Percentiles rank a stretch among this genome's conserved stretches.
phyloP scores from a whole-genome alignment of 2,329 filamentous ascomycete species.

The Calonectria henricotiae region DNA sequence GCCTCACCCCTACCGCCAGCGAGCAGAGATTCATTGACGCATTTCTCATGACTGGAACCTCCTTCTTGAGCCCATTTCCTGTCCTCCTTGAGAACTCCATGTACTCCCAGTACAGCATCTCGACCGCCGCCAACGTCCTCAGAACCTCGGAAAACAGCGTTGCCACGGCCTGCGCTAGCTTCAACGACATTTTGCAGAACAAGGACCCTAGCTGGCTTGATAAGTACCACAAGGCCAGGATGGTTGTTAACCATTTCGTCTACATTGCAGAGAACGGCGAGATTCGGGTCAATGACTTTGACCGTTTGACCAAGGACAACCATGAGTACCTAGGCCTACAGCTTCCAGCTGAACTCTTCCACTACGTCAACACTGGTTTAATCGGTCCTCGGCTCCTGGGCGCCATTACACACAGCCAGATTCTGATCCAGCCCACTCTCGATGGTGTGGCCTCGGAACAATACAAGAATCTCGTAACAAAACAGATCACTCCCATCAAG shows the following conservation, averaged over 20 bases:
- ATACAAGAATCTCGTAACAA: constrained; percentile 85
- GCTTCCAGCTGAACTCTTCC: constrained; percentile 90
- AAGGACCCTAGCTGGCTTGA: constrained; percentile 85
- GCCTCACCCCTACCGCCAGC: constrained; percentile 75
- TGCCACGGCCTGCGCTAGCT: constrained; percentile 81
- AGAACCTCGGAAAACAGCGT: constrained; percentile 79
- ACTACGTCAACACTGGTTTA: constrained; percentile 89
- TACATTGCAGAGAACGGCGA: constrained; percentile 85
- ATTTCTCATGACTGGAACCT: constrained; percentile 86
- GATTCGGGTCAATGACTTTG: constrained; percentile 81
- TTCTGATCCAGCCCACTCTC: constrained; percentile 86
- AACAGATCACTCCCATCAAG: constrained; percentile 81
- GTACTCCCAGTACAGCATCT: constrained; percentile 74
- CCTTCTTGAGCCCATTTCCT: constrained; percentile 85
- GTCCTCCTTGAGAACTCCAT: constrained; percentile 76
- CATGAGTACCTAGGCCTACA: constrained; percentile 93
- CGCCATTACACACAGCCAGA: constrained; percentile 85
- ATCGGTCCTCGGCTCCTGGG: constrained; percentile 85
- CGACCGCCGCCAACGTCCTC: constrained; percentile 85
- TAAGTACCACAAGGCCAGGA: constrained; percentile 87
- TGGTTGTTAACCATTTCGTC: constrained; percentile 90
- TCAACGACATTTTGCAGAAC: constrained; percentile 83
- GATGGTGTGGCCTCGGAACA: constrained; percentile 86
- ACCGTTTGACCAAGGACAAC: constrained; percentile 84
- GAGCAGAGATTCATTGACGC: constrained; percentile 88